phyloP scores from a whole-genome alignment of 2,329 filamentous ascomycete species.

The Aspergillus cejpii region DNA sequence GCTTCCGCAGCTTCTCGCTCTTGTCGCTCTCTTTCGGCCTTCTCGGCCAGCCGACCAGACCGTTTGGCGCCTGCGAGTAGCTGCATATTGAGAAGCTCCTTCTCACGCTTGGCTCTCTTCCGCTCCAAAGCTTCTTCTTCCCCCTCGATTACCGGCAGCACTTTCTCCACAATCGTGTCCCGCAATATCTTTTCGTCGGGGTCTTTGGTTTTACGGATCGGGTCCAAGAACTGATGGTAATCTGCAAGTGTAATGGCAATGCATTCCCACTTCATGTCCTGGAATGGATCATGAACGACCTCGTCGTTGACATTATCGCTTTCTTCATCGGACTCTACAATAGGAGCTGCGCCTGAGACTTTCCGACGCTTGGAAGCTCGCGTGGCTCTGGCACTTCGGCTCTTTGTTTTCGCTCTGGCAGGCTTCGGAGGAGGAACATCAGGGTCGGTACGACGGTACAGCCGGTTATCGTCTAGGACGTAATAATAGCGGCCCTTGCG shows the following conservation, averaged over 20 bases:
- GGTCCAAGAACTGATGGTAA: slow-evolving; percentile 63
- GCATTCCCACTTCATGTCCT: slow-evolving; percentile 82
- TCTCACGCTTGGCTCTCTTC: slow-evolving; percentile 68
- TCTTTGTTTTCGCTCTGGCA: slow-evolving; percentile 58
- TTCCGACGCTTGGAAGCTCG: slow-evolving; percentile 69
- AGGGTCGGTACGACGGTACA: slow-evolving; percentile 81
- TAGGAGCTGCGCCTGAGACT: slow-evolving; percentile 33
- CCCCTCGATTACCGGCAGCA: slow-evolving; percentile 77
- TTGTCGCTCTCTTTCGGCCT: slow-evolving; percentile 68
- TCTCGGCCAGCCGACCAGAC: slow-evolving; percentile 80
- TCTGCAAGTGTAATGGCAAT: slow-evolving; percentile 75
- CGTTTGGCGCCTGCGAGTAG: slow-evolving; percentile 91
- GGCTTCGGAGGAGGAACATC: slow-evolving; percentile 52
- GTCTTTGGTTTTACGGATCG: slow-evolving; percentile 69
- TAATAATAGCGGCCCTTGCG: slow-evolving; percentile 78
- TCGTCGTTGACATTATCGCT: slow-evolving; percentile 33
- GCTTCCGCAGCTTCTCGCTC: slow-evolving; percentile 66
- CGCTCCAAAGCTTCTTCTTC: slow-evolving; percentile 61
- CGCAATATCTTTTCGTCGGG: slow-evolving; percentile 75
- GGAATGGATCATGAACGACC: slow-evolving; percentile 56
- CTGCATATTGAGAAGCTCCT: slow-evolving; percentile 71
- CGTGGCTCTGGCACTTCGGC: slow-evolving; percentile 57
- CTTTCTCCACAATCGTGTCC: slow-evolving; percentile 64
- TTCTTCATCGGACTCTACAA: slow-evolving; percentile 42
- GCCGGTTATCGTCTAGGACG: slow-evolving; percentile 84